These are phyloP conservation scores for Pulveroboletus frians DNA, from an alignment of 768 basidiomycete genomes.

Conservation along the genomic window DNA sequence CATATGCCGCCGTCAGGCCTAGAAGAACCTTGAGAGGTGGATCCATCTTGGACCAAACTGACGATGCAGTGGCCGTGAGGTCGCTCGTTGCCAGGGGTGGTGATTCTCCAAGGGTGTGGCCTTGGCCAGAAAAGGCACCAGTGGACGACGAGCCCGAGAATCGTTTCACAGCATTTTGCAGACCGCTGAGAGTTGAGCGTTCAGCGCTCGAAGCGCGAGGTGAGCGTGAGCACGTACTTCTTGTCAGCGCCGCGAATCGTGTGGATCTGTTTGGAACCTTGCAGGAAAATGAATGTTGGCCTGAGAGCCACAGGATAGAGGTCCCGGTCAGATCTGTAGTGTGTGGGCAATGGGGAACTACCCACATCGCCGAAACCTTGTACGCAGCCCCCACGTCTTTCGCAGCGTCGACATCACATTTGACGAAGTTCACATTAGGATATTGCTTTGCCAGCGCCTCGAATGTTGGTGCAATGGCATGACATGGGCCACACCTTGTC, in stretches of 20 bases:
- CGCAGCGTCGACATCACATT: slow-evolving; percentile 74
- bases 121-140: slow-evolving; percentile 62
- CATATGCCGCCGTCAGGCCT: slow-evolving; percentile 58
- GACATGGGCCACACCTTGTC: slow-evolving; percentile 80
- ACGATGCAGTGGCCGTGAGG: slow-evolving; percentile 31
- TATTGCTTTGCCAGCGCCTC: slow-evolving; percentile 68
- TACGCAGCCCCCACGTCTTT: slow-evolving; percentile 62
- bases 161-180: slow-evolving; percentile 54
- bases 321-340: slow-evolving; percentile 1
- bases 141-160: slow-evolving; percentile 40
- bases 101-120: slow-evolving; percentile 63
- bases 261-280: slow-evolving; percentile 61
- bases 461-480: slow-evolving; percentile 72
- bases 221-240: slow-evolving; percentile 38
- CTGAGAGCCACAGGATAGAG: slow-evolving; percentile 31
- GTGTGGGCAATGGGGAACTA: not conserved
- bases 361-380: slow-evolving; percentile 68
- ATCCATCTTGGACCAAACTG: slow-evolving; percentile 46
- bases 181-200: slow-evolving; percentile 37
- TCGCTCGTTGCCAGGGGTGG: slow-evolving; percentile 34
- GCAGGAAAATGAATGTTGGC: slow-evolving; percentile 82
- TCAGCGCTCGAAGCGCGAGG: slow-evolving; percentile 2
- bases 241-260: slow-evolving; percentile 69
- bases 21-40: slow-evolving; percentile 65
- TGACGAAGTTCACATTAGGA: slow-evolving; percentile 71